Evolutionary conservation across 345 rosid species (phyloP).

Genomic region (Viola odorata): DNA sequence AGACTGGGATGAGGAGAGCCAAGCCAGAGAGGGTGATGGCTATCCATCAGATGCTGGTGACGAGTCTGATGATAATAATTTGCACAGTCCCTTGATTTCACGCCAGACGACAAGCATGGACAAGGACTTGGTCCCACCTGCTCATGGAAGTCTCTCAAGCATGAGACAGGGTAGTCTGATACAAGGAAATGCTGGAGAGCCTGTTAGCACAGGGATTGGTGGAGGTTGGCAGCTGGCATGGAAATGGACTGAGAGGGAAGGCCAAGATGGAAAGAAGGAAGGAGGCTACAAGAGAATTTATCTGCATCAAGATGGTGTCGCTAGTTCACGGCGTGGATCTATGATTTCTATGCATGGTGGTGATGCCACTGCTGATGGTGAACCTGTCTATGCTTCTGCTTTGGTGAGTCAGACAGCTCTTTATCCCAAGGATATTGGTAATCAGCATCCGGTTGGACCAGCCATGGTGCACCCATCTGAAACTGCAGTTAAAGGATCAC

Average conservation of each 20-base stretch:
- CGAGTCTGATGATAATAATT: conserved; percentile 62
- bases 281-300: conserved; percentile 79
- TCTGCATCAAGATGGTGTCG: conserved; percentile 66
- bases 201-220: conserved; percentile 61
- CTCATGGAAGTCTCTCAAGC: conserved; percentile 48
- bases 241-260: conserved; percentile 83
- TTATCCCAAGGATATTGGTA: conserved; percentile 58
- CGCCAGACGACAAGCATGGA: conserved; percentile 80
- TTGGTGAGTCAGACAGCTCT: conserved; percentile 91
- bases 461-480: conserved; percentile 90
- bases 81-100: conserved; percentile 86
- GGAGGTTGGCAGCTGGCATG: conserved; percentile 99
- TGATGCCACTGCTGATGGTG: conserved; percentile 47
- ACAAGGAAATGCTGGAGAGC: conserved; percentile 53
- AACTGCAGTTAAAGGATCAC: conserved; percentile 42
- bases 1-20: conserved; percentile 87
- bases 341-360: conserved; percentile 53
- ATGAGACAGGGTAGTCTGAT: conserved; percentile 57
- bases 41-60: conserved; percentile 61
- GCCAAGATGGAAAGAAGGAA: conserved; percentile 66
- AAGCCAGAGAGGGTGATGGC: conserved; percentile 61
- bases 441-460: conserved; percentile 64
- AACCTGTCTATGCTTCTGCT: conserved; percentile 73
- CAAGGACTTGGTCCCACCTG: conserved; percentile 46
- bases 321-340: conserved; percentile 68